Percentiles rank a stretch among this genome's conserved stretches.
Evolutionary conservation across 495 filamentous ascomycete species (phyloP).

Genomic region (Hypoxylon trugodes): DNA sequence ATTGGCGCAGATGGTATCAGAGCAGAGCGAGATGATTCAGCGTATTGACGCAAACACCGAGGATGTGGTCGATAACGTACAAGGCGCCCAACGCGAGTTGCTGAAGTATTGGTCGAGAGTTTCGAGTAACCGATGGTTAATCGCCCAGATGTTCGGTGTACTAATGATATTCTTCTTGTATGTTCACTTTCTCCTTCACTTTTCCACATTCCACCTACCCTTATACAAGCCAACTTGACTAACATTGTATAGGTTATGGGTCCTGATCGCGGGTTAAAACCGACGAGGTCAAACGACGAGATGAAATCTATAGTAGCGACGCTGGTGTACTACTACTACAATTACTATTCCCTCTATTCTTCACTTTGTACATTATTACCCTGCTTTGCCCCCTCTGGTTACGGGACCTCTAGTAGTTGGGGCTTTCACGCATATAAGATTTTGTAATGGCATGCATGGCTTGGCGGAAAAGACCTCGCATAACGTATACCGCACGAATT

Average conservation of each 20-base stretch:
- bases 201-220: background rate
- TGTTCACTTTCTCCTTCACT: constrained; percentile 20
- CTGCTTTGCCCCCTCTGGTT: constrained; percentile 5
- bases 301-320: constrained; percentile 24
- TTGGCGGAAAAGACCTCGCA: constrained; percentile 12
- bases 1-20: constrained; percentile 95
- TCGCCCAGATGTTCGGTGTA: constrained; percentile 98
- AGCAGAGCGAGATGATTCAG: constrained; percentile 94
- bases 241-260: constrained; percentile 44
- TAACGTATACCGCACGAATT: constrained; percentile 9
- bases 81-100: constrained; percentile 91
- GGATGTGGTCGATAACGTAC: constrained; percentile 95
- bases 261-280: constrained; percentile 48
- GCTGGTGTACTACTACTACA: constrained; percentile 32
- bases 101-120: constrained; percentile 97
- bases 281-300: constrained; percentile 4
- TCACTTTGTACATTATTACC: constrained; percentile 36
- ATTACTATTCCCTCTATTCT: constrained; percentile 2
- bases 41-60: constrained; percentile 89
- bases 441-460: constrained; percentile 37
- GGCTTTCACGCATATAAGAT: constrained; percentile 29
- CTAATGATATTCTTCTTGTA: constrained; percentile 67
- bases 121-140: constrained; percentile 92
- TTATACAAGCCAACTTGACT: background rate
- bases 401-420: constrained; percentile 9